Base-by-base conservation (phyloP, 2,329 filamentous ascomycete species). In the Xylaria sp. region DNA sequence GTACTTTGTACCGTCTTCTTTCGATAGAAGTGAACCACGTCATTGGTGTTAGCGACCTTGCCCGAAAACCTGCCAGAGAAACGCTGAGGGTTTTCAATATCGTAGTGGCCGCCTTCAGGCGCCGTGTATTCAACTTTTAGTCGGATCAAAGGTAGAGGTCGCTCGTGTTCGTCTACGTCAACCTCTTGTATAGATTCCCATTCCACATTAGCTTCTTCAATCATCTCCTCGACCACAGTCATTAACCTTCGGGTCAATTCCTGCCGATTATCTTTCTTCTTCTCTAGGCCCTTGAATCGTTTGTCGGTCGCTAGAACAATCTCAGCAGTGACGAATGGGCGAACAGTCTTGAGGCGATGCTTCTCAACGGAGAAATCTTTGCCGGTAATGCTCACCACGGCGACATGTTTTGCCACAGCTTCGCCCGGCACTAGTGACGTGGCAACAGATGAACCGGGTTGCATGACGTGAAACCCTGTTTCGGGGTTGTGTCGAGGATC, bases 391-490 rank as follows among this genome's bases (percentile, higher is more conserved):
- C 84, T 95, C 52, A 98, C 75, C 19, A 99, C 90, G 1, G 93
- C 89, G 6, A 98, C 92, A 60, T 98, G 91, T 74, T 99, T 99
- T 7, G 92, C 83, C 1, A 93, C 92, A 0, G 95, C 92, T 78
- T 99, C 95, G 28, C 94, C 94, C 0, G 91, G 90, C 8, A 95
- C 89, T 0, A 99, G 81, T 0, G 95, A 98, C 1, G 95, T 99
- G 0, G 94, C 95, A 0, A 99, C 90, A 0, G 95, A 98, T 0
- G 95, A 99, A 0, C 95, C 95, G 0, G 95, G 95, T 72, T 99
- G 95, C 87, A 99, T 97, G 66, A 99, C 94, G 69, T 95, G 88
- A 70, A 99, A 99, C 0, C 90, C 90, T 50, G 90, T 97, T 72
- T 97, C 92, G 0, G 91, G 87, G 70, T 98, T 99, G 49, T 88